Base-by-base conservation (phyloP, 306 rosid genomes). In the Rosa rugosa region DNA sequence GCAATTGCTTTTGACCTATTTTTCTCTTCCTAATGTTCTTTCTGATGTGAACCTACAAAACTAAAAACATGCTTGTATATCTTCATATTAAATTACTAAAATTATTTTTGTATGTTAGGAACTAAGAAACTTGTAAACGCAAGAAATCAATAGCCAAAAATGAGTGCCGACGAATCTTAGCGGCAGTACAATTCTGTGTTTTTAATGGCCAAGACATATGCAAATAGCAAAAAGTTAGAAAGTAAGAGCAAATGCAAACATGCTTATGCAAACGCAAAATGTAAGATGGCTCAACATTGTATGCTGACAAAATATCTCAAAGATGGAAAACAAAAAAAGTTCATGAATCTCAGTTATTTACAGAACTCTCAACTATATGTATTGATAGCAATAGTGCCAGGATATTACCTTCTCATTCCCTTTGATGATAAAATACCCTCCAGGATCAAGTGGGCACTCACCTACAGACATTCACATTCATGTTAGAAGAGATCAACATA, bases 401-500 rank as follows among this genome's bases (percentile, higher is more conserved):
- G 83, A 82, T 41, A 67, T 79, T 77, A 94, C 98, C 98, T 94
- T 94, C 84, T 94, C 98, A 54, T 91, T 92, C 78, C 98, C 98
- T 87, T 94, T 94, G 84, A 94, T 88, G 17, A 94, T 34, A 76
- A 94, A 94, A 84, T 94, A 94, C 64, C 98, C 98, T 44, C 98
- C 98, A 57, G 98, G 98, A 84, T 94, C 98, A 84, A 94, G 97
- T 56, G 98, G 97, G 57, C 98, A 94, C 84, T 94, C 98, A 76
- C 98, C 97, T 94, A 68, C 54, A 45, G 66, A 49, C 76, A 84
- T 69, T 60, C 34, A 31, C 25, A 49, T 45, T 40, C 23, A 38
- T 23, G 46, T 75, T 36, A 83, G 68, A 57, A 67, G 68, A 53
- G 71, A 80, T 25, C 8, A 12, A 20, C 45, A 38, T 78, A 16